These are phyloP conservation scores for Psidium guajava DNA, from an alignment of 345 rosid genomes.

Conservation along the genomic window DNA sequence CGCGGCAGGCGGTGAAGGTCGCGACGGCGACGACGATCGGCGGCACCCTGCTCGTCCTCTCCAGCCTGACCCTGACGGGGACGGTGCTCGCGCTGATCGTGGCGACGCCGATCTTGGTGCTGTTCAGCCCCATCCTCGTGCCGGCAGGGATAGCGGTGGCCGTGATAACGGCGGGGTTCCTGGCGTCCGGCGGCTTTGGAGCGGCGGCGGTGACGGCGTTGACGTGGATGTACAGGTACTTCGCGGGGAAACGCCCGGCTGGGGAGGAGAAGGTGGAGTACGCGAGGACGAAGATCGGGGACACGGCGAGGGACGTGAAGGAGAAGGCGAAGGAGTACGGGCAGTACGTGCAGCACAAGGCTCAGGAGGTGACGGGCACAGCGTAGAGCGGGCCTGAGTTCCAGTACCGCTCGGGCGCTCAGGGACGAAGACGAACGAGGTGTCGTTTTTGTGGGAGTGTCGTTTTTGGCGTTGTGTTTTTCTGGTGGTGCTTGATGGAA, in stretches of 20 bases:
- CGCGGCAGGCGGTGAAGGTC: constrained; percentile 31
- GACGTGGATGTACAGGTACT: constrained; percentile 55
- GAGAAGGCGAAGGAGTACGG: constrained; percentile 50
- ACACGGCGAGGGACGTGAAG: constrained; percentile 22
- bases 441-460: not conserved
- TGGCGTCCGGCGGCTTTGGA: constrained; percentile 55
- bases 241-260: constrained; percentile 46
- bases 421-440: not conserved
- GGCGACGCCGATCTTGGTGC: constrained; percentile 47
- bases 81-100: constrained; percentile 47
- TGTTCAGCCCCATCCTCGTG: constrained; percentile 73
- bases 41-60: constrained; percentile 48
- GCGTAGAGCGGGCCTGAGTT: constrained; percentile 3
- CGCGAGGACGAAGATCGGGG: constrained; percentile 22
- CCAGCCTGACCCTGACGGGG: constrained; percentile 50
- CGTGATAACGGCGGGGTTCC: constrained; percentile 44
- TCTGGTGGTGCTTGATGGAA: not conserved
- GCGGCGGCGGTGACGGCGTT: constrained; percentile 38
- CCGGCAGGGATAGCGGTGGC: constrained; percentile 50
- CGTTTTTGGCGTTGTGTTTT: not conserved
- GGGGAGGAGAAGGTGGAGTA: constrained; percentile 55
- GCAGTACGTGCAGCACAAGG: constrained; percentile 34
- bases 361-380: constrained; percentile 20
- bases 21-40: constrained; percentile 41
- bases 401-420: too few species aligned